These are phyloP conservation scores for Trametes cingulata DNA, from an alignment of 768 basidiomycete species.

Conservation along the genomic window DNA sequence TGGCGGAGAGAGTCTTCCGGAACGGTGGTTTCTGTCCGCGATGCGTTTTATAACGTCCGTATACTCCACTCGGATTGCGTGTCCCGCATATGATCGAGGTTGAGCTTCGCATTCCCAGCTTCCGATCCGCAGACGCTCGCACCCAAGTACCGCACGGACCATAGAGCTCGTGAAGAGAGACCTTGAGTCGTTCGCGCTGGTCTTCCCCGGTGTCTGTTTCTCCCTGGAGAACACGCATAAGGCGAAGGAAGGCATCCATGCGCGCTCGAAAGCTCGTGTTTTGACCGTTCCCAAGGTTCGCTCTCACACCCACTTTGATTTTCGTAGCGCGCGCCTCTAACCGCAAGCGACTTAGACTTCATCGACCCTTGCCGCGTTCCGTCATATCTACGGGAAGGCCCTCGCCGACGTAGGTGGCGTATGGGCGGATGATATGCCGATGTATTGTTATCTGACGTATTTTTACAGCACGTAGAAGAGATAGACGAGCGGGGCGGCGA, in stretches of 20 bases:
- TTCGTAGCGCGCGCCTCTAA: background rate
- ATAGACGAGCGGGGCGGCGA: slow-evolving; percentile 51
- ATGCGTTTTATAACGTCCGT: slow-evolving; percentile 87
- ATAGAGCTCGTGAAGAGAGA: slow-evolving; percentile 70
- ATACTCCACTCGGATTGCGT: background rate
- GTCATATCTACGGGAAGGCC: slow-evolving; percentile 71
- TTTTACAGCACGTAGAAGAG: slow-evolving; percentile 64
- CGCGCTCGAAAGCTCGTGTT: slow-evolving; percentile 41
- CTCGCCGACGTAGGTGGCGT: slow-evolving; percentile 58
- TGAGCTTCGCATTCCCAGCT: slow-evolving; percentile 47
- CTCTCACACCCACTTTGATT: too few relatives aligned
- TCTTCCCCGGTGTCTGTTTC: slow-evolving; percentile 72
- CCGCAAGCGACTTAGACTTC: slow-evolving; percentile 47
- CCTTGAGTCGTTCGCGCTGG: slow-evolving; percentile 70
- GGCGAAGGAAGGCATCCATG: slow-evolving; percentile 36
- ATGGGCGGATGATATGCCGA: background rate
- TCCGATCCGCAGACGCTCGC: slow-evolving; percentile 76
- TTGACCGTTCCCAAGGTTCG: slow-evolving; percentile 69
- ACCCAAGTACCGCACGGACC: slow-evolving; percentile 58
- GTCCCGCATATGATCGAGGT: slow-evolving; percentile 9
- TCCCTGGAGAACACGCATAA: slow-evolving; percentile 58
- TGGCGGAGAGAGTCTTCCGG: slow-evolving; percentile 76
- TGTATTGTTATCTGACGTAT: background rate
- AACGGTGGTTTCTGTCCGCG: slow-evolving; percentile 81
- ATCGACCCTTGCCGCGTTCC: slow-evolving; percentile 67